These are phyloP conservation scores for Globisporangium orthogonon DNA, from an alignment of 352 stramenopile genomes.

Conservation along the genomic window DNA sequence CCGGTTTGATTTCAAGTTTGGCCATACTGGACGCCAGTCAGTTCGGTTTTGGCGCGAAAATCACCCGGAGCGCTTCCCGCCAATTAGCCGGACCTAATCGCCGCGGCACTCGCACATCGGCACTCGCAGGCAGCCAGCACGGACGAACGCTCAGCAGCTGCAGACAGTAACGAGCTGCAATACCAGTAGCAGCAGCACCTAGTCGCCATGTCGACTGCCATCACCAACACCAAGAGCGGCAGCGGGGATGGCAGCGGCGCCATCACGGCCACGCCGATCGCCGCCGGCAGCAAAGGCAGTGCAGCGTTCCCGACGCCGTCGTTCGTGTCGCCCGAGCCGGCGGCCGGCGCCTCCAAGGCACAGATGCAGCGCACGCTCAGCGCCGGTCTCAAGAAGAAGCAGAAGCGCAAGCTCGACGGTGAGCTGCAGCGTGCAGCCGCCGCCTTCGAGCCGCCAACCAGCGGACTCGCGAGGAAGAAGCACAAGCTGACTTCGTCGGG, in stretches of 20 bases:
- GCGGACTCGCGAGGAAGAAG: conserved; percentile 15
- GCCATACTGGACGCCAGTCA: not conserved
- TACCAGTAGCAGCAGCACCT: not conserved
- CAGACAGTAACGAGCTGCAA: not conserved
- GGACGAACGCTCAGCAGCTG: not conserved
- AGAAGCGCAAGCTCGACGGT: conserved; percentile 26
- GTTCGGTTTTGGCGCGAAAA: not conserved
- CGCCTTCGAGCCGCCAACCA: not conserved
- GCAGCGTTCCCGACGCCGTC: conserved; percentile 21
- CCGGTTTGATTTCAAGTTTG: not conserved
- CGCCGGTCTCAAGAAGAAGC: conserved; percentile 19
- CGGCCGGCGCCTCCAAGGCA: conserved; percentile 8
- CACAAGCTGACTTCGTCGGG: conserved; percentile 13
- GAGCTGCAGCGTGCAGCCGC: conserved; percentile 10
- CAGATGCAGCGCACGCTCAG: conserved; percentile 31
- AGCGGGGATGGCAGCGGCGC: not conserved
- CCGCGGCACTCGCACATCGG: not conserved
- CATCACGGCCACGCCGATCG: conserved; percentile 2
- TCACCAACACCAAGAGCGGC: not conserved
- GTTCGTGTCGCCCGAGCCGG: conserved; percentile 36
- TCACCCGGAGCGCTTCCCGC: not conserved
- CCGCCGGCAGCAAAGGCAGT: conserved; percentile 1
- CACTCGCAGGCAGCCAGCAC: not conserved
- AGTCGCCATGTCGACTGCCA: not conserved
- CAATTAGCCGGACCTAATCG: not conserved